Base-by-base conservation (phyloP, 1,139 yeast genomes). In the Debaryomycetaceae sp. region DNA sequence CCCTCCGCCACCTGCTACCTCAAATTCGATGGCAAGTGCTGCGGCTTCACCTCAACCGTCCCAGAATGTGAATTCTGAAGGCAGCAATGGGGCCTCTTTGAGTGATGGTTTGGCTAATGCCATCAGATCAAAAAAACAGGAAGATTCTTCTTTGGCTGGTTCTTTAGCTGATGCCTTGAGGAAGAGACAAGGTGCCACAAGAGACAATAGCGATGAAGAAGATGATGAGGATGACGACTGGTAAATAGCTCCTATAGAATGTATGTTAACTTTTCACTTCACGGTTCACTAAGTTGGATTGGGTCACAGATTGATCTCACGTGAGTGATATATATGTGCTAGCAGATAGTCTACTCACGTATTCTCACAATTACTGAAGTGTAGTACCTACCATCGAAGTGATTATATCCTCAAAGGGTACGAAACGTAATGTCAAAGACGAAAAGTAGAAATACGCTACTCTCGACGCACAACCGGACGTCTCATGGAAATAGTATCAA, bases 81-180 rank as follows among this genome's bases (percentile, higher is more conserved):
- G 8, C 9, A 35, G 23, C n/a, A 35, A 36, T 36, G 20, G 7
- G 7, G 62, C 59, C 30, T 59, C 62, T 31, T 58, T 83, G n/a
- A 83, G 85, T 1, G 74, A 78, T 50, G 87, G 90, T 0, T 68
- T 87, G 39, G 95, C 95, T 0, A 86, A 83, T 43, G 95, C 95
- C 0, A 65, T 87, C 54, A 76, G 72, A 62, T 83, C 85, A 40
- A 83, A 83, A 62, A 80, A 83, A 59, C 78, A 76, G 42, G 87
- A 81, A 50, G 87, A 83, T 50, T 70, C 78, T 5, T 67, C 75
- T 3, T 74, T 89, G 58, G 96, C 95, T 13, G 93, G 90, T 6
- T 93, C 95, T 6, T 73, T 91, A 49, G 97, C 97, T 0, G 88
- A 87, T 51, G 98, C 97, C 0, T 76, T 93, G 56, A 88, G 85